Conservation (phyloP, 805 yeast species). For the Hanseniaspora valbyensis region DNA sequence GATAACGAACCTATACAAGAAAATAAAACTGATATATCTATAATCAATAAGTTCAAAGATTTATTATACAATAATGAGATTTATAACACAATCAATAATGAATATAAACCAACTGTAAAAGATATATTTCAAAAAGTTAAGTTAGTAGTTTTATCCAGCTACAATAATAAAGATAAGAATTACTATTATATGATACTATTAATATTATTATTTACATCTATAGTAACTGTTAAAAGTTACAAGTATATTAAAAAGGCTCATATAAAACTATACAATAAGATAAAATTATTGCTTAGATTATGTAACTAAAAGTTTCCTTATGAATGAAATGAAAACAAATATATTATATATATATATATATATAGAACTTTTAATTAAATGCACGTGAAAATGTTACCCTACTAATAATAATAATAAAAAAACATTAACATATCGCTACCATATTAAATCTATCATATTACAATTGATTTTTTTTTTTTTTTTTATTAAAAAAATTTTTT, state of each 20-base stretch:
- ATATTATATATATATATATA: too few relatives aligned
- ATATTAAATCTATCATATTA: too few relatives aligned
- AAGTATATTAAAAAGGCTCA: neutral
- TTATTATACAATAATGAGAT: neutral
- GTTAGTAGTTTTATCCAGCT: neutral
- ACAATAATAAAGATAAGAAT: neutral
- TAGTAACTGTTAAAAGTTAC: neutral
- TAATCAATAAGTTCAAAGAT: conserved; percentile 9
- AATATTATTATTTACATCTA: neutral
- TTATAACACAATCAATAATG: neutral
- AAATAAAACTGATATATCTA: neutral
- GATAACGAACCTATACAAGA: conserved; percentile 10
- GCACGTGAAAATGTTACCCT: too few relatives aligned
- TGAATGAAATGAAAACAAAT: too few relatives aligned
- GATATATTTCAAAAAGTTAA: neutral
- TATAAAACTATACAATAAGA: neutral
- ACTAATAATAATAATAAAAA: too few relatives aligned
- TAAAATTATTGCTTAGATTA: neutral
- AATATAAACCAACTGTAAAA: neutral
- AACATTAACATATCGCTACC: too few relatives aligned
- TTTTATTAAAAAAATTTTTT: too few relatives aligned
- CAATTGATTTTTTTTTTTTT: too few relatives aligned
- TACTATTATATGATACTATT: neutral
- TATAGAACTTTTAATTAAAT: too few relatives aligned
- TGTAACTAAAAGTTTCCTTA: neutral